phyloP scores from a whole-genome alignment of 2,329 filamentous ascomycete species.

The Chalaropsis thielavioides region DNA sequence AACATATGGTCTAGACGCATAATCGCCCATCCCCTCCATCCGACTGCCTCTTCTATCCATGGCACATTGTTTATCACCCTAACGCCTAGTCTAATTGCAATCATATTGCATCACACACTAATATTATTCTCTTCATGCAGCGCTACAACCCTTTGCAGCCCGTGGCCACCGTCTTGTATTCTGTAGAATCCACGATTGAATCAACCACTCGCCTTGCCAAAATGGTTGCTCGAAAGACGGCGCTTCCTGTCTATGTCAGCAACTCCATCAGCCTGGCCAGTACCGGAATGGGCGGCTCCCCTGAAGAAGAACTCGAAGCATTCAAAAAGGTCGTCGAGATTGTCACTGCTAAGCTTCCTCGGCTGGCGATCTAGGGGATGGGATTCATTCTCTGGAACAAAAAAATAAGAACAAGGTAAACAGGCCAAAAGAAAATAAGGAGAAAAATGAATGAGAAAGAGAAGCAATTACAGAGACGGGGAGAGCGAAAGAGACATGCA shows the following conservation, averaged over 20 bases:
- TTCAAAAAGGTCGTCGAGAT: constrained; percentile 61
- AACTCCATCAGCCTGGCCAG: constrained; percentile 69
- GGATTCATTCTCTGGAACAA: background rate
- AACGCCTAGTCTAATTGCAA: background rate
- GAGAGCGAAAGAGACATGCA: background rate
- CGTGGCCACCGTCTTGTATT: constrained; percentile 66
- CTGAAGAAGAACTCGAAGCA: constrained; percentile 90
- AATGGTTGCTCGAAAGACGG: constrained; percentile 58
- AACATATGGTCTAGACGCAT: background rate
- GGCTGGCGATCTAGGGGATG: background rate
- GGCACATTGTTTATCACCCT: background rate
- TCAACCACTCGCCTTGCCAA: constrained; percentile 77
- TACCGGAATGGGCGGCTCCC: constrained; percentile 59
- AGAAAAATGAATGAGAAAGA: background rate
- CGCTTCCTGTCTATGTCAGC: constrained; percentile 73
- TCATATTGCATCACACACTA: background rate
- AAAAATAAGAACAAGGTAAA: background rate
- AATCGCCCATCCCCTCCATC: background rate
- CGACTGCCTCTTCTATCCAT: background rate
- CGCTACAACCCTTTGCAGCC: constrained; percentile 44
- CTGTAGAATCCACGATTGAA: constrained; percentile 61
- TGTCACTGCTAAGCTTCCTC: constrained; percentile 29
- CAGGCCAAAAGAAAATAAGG: background rate
- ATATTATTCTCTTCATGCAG: constrained; percentile 23
- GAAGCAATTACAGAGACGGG: background rate